Percentiles rank a stretch among this genome's conserved stretches.
These are phyloP conservation scores for Fagopyrum homotropicum DNA, from an alignment of 148 eudicot species.

Conservation along the genomic window DNA sequence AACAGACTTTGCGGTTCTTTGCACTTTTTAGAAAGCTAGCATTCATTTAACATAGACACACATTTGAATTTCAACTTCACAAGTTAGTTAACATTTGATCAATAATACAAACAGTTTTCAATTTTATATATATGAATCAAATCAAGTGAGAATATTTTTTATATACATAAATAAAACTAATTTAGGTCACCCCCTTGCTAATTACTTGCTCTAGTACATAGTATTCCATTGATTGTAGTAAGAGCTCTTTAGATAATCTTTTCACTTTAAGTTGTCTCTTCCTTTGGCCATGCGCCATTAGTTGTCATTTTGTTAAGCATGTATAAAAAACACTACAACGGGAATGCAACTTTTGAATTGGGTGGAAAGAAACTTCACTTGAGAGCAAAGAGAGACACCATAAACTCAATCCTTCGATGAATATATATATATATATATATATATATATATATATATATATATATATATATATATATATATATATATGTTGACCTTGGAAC, in stretches of 20 bases:
- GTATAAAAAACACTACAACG: background rate
- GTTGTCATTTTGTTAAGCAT: background rate
- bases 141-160: no score
- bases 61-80: background rate
- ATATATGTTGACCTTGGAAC: conserved; percentile 1
- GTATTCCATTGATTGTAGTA: background rate
- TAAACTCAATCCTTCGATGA: background rate
- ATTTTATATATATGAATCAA: no score
- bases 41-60: background rate
- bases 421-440: no score
- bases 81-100: no score
- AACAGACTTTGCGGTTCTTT: background rate
- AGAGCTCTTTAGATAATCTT: background rate
- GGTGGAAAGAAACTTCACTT: conserved; percentile 5
- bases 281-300: background rate
- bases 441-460: no score
- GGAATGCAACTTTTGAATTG: conserved; percentile 2
- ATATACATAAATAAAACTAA: background rate
- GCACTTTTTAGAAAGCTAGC: background rate
- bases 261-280: conserved; percentile 2
- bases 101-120: no score
- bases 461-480: no score
- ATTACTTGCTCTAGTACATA: background rate
- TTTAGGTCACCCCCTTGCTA: background rate
- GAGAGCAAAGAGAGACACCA: conserved; percentile 6